Evolutionary conservation across 495 filamentous ascomycete genomes (phyloP), one percentile per base, ranked within the genome.

Genomic region (Neurospora sp.): DNA sequence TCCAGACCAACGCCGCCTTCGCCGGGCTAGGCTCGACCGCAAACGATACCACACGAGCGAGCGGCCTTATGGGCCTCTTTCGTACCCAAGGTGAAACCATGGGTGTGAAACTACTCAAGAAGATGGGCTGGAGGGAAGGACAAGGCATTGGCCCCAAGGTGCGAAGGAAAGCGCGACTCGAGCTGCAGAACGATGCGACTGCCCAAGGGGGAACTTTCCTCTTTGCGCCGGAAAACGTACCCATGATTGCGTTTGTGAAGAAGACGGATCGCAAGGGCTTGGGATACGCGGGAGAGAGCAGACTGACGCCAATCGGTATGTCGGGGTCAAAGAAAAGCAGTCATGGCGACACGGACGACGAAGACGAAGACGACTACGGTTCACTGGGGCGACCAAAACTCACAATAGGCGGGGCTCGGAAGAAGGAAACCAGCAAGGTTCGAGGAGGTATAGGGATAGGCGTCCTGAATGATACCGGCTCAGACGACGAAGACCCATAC

Each of bases 401-500:
- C 20, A 74, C 78, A 8, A 70, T 76, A 10, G 78, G 78, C 9
- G 73, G 73, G 1, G 59, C 69, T 20, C 40, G 78, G 31, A 83
- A 80, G 72, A 79, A 82, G 40, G 85, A 85, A 70, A 83, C 85
- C 16, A 87, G 88, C 45, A 87, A 83, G 70, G 81, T 76, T 8
- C 87, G 87, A 39, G 88, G 90, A 68, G 92, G 91, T 0, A 93
- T 99, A 68, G 96, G 96, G 0, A 91, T 96, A 16, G 96, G 96
- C 3, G 84, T 98, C 27, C 81, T 99, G 70, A 99, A 98, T 77
- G 96, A 98, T 73, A 97, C 90, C 20, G 95, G 94, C 4, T 98
- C 96, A n/a, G 96, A 98, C 76, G 94, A 98, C 71, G 96, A 98
- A 78, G 96, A 98, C 77, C 92, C 93, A 0, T 98, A 98, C 82